Evolutionary conservation across 106 monocot genomes (phyloP).

Genomic region (Apostasia ramifera): DNA sequence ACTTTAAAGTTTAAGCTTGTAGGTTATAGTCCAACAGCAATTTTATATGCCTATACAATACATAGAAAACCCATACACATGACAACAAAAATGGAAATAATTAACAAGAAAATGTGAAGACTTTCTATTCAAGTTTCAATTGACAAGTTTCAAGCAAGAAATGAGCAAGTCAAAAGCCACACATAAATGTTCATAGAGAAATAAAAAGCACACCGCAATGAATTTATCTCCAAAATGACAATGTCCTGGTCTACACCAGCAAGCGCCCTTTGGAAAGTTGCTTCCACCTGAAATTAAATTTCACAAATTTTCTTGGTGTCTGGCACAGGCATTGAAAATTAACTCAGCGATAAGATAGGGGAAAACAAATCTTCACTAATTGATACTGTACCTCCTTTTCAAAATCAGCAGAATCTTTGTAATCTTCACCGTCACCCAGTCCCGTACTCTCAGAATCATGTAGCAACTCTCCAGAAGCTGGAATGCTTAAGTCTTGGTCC

Average conservation of each 20-base stretch:
- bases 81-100: too few relatives aligned
- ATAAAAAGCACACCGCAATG: conserved; percentile 47
- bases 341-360: background rate
- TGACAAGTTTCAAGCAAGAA: too few relatives aligned
- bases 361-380: background rate
- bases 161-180: too few relatives aligned
- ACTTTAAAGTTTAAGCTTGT: too few relatives aligned
- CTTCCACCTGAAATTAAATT: conserved; percentile 70
- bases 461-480: conserved; percentile 51
- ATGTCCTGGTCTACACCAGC: conserved; percentile 71
- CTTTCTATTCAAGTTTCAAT: too few relatives aligned
- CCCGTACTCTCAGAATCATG: conserved; percentile 53
- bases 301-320: background rate
- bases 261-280: conserved; percentile 79
- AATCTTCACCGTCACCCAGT: conserved; percentile 49
- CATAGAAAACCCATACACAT: too few relatives aligned
- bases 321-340: background rate
- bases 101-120: too few relatives aligned
- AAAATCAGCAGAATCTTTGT: conserved; percentile 73
- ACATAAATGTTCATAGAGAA: too few relatives aligned
- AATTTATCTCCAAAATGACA: conserved; percentile 89
- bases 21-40: too few relatives aligned
- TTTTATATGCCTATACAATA: too few relatives aligned
- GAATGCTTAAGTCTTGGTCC: conserved; percentile 39
- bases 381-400: conserved; percentile 71